Base-by-base conservation (phyloP, 306 rosid genomes). In the Phaseolus lunatus region DNA sequence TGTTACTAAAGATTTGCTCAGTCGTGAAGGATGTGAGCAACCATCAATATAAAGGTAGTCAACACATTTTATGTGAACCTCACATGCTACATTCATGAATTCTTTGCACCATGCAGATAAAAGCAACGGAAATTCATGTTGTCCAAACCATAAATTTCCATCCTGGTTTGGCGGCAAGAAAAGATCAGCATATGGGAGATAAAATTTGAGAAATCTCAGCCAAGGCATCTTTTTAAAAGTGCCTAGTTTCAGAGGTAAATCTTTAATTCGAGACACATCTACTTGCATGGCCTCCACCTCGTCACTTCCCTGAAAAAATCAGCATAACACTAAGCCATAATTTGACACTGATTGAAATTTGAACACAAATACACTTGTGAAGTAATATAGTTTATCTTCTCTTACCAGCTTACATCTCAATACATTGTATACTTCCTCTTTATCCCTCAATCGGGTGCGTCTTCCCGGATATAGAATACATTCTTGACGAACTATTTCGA, bases 401-500 rank as follows among this genome's bases (percentile, higher is more conserved):
- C 23, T 52, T 9, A 52, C 58, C 58, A 2, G 58, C 13, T 52
- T 19, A 52, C 8, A 2, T 2, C 19, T 69, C 59, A 69, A 48
- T 4, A n/a, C 26, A 5, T 3, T n/a, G 29, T 26, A 2, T 2
- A 69, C 18, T 3, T 47, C 74, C 9, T 45, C 41, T 3, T 2
- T 1, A n/a, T 69, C 74, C 43, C 26, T 16, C 61, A 69, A 1
- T 48, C 61, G 74, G 18, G 59, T 26, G 15, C 74, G 27, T 26
- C 43, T 45, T 26, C 59, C 27, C 0, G 27, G n/a, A 9, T 7
- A 2, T 29, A 0, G 1, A 7, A 3, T 9, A 27, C 59, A 69
- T 69, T 69, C 74, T 69, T 69, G 59, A 69, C 74, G 43, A 69
- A 69, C 74, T 47, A 69, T n/a, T 69, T 69, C 26, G 0, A 16